phyloP scores from a whole-genome alignment of 78 protist species.

The Polysphondylium violaceum region DNA sequence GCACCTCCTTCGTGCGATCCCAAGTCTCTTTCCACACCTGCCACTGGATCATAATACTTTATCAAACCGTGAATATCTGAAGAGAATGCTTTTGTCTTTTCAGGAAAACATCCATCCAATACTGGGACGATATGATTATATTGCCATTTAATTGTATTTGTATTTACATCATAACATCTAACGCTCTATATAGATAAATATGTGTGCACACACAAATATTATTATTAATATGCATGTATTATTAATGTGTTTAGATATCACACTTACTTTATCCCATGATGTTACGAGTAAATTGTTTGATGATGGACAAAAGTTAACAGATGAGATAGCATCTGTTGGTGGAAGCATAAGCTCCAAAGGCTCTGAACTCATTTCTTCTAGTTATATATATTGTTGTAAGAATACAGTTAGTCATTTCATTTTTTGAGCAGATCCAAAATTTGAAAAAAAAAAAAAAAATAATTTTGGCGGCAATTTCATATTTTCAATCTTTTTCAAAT shows the following conservation, averaged over 20 bases:
- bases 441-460: too few species aligned
- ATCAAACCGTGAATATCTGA: slow-evolving; percentile 10
- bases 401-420: too few species aligned
- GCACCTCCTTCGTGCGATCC: slow-evolving; percentile 70
- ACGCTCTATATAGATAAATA: slow-evolving; percentile 19
- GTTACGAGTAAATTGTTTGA: slow-evolving; percentile 55
- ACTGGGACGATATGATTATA: slow-evolving; percentile 38
- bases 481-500: too few species aligned
- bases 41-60: slow-evolving; percentile 19
- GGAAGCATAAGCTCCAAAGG: slow-evolving; percentile 55
- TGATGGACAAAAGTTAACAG: slow-evolving; percentile 45
- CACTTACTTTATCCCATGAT: slow-evolving; percentile 80
- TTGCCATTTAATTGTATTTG: slow-evolving; percentile 39
- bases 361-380: too few species aligned
- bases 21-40: slow-evolving; percentile 10
- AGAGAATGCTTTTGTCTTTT: slow-evolving; percentile 22
- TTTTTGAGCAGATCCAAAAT: too few species aligned
- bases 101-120: slow-evolving; percentile 60
- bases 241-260: neutral
- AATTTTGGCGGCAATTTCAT: too few species aligned
- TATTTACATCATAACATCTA: slow-evolving; percentile 55
- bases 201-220: neutral
- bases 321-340: slow-evolving; percentile 79
- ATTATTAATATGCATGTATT: neutral
- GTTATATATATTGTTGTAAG: too few species aligned